Evolutionary conservation across 2,329 filamentous ascomycete species (phyloP).

Genomic region (Trichophyton simii): DNA sequence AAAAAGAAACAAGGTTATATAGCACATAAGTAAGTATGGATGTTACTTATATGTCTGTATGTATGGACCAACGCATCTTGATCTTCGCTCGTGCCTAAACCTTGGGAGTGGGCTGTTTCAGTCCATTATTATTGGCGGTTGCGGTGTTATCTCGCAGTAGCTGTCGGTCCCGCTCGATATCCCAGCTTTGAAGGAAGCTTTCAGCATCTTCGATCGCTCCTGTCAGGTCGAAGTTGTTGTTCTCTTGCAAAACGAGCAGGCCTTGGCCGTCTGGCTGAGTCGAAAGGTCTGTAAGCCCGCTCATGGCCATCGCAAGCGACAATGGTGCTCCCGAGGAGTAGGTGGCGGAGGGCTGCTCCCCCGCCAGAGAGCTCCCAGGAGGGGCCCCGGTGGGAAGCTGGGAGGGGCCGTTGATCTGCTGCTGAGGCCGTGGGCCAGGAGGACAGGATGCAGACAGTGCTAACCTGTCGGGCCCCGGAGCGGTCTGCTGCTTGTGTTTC

Average conservation of each 20-base stretch:
- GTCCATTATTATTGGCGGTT: neutral
- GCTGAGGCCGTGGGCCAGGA: neutral
- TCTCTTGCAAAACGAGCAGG: conserved; percentile 16
- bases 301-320: conserved; percentile 13
- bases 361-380: neutral
- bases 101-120: neutral
- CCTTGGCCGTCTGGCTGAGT: conserved; percentile 25
- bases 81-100: neutral
- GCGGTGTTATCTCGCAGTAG: conserved; percentile 7
- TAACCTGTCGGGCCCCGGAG: no score
- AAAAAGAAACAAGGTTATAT: neutral
- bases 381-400: neutral
- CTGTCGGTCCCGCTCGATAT: conserved; percentile 25
- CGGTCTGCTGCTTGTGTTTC: neutral
- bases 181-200: conserved; percentile 35
- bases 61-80: neutral
- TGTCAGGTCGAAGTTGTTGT: conserved; percentile 32
- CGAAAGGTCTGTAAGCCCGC: neutral
- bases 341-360: conserved; percentile 21
- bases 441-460: neutral
- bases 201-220: conserved; percentile 35
- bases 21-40: neutral
- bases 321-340: conserved; percentile 23
- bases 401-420: neutral
- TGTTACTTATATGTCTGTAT: neutral